A percentile compares a stretch with the other conserved stretches of the same genome.
These are phyloP conservation scores for Coffea humblotiana DNA, from an alignment of 305 asterid genomes.

Conservation along the genomic window DNA sequence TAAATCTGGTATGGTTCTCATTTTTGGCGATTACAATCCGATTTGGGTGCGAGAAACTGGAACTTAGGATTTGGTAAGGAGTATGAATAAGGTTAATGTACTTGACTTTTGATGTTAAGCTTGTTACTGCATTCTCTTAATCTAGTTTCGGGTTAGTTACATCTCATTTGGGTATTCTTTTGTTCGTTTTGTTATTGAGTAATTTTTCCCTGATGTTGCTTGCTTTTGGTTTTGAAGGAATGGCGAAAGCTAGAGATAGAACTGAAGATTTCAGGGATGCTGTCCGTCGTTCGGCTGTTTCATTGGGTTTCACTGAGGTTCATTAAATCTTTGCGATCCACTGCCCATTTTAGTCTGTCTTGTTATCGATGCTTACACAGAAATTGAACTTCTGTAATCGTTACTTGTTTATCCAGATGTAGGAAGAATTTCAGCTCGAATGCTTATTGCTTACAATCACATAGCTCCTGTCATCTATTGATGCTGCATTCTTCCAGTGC, in stretches of 20 bases:
- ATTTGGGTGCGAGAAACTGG: too few species aligned
- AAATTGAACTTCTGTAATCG: too few species aligned
- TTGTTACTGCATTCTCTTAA: too few species aligned
- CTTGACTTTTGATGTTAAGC: too few species aligned
- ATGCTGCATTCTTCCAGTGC: not conserved
- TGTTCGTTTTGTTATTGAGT: not conserved
- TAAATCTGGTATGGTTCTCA: too few species aligned
- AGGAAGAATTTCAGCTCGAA: not conserved
- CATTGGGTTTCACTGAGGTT: conserved; percentile 79
- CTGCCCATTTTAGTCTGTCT: not conserved
- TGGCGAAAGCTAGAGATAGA: conserved; percentile 82
- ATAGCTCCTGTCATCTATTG: not conserved
- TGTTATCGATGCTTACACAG: too few species aligned
- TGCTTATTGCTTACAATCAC: not conserved
- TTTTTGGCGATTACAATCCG: too few species aligned
- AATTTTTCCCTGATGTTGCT: not conserved
- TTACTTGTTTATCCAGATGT: too few species aligned
- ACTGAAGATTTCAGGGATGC: conserved; percentile 92
- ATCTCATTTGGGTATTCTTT: too few species aligned
- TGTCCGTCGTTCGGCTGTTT: conserved; percentile 67
- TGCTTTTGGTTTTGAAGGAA: conserved; percentile 26
- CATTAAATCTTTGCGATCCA: not conserved
- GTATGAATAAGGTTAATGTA: too few species aligned
- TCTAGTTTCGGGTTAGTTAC: too few species aligned
- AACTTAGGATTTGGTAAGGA: too few species aligned